Percentiles rank a stretch among this genome's conserved stretches.
phyloP scores from a whole-genome alignment of 2,329 filamentous ascomycete genomes.

The Magnaporthiopsis rhizophila region DNA sequence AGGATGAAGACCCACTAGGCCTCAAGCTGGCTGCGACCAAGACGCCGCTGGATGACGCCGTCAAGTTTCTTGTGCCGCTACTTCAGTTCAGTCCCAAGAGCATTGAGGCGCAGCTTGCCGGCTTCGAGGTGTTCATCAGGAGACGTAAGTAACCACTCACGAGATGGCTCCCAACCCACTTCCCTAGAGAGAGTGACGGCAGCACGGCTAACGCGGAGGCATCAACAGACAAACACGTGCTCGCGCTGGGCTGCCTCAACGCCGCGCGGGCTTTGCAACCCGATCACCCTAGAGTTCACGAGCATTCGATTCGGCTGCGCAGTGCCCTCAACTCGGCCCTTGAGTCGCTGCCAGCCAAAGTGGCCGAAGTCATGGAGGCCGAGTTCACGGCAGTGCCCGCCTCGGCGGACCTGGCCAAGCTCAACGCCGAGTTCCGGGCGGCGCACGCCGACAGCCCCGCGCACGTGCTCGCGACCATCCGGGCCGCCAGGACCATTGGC shows the following conservation, averaged over 20 bases:
- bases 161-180: not conserved
- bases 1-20: conserved; percentile 82
- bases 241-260: conserved; percentile 79
- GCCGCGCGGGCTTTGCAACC: conserved; percentile 63
- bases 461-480: conserved; percentile 57
- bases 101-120: conserved; percentile 73
- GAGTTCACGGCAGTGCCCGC: conserved; percentile 56
- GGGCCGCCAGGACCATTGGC: conserved; percentile 36
- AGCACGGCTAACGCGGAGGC: conserved; percentile 7
- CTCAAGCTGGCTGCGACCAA: conserved; percentile 71
- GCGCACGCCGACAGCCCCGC: conserved; percentile 53
- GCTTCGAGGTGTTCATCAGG: conserved; percentile 84
- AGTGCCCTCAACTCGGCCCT: conserved; percentile 46
- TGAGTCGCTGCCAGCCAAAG: conserved; percentile 55
- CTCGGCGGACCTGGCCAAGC: conserved; percentile 49
- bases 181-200: not conserved
- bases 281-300: conserved; percentile 63
- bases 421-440: conserved; percentile 58
- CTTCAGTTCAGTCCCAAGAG: conserved; percentile 76
- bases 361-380: conserved; percentile 60
- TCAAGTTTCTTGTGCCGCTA: conserved; percentile 76
- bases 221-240: conserved; percentile 67
- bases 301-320: conserved; percentile 65
- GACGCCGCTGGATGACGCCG: conserved; percentile 75
- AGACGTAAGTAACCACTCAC: conserved; percentile 51